Evolutionary conservation across 163 green algal species (phyloP).

Genomic region (Chloroidium sp.): DNA sequence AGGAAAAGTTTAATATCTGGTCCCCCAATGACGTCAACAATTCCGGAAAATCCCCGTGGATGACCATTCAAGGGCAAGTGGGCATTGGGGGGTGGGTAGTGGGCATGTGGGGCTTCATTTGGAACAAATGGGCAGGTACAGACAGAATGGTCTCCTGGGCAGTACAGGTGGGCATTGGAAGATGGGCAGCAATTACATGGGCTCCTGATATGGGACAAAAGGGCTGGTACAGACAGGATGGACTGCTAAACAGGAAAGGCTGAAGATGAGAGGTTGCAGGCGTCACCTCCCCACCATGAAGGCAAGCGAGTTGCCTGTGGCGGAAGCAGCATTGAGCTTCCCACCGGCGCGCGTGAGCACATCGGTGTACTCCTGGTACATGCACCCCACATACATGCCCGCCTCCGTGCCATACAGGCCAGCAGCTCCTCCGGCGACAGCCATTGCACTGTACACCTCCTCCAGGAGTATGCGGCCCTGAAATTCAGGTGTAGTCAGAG

Average conservation of each 20-base stretch:
- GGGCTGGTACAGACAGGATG: neutral
- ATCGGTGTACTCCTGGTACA: conserved; percentile 31
- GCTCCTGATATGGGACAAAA: too few relatives aligned
- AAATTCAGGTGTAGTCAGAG: neutral
- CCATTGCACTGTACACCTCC: conserved; percentile 13
- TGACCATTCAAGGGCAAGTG: too few relatives aligned
- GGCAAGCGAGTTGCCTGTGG: conserved; percentile 29
- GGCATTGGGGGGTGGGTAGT: too few relatives aligned
- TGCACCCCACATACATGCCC: conserved; percentile 30
- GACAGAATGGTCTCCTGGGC: too few relatives aligned
- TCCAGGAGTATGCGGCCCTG: conserved; percentile 78
- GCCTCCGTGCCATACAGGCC: neutral
- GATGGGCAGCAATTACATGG: too few relatives aligned
- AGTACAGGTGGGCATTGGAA: too few relatives aligned
- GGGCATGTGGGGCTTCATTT: too few relatives aligned
- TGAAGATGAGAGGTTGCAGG: neutral
- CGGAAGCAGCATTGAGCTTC: conserved; percentile 13
- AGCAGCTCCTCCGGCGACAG: neutral
- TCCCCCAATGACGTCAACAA: too few relatives aligned
- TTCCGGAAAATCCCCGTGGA: too few relatives aligned
- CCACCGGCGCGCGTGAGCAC: conserved; percentile 21
- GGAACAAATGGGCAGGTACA: too few relatives aligned
- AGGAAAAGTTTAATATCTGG: too few relatives aligned
- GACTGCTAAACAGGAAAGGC: neutral
- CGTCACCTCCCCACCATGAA: conserved; percentile 31